Evolutionary conservation across 2,329 filamentous ascomycete genomes (phyloP).

Genomic region (Claviceps maximensis): DNA sequence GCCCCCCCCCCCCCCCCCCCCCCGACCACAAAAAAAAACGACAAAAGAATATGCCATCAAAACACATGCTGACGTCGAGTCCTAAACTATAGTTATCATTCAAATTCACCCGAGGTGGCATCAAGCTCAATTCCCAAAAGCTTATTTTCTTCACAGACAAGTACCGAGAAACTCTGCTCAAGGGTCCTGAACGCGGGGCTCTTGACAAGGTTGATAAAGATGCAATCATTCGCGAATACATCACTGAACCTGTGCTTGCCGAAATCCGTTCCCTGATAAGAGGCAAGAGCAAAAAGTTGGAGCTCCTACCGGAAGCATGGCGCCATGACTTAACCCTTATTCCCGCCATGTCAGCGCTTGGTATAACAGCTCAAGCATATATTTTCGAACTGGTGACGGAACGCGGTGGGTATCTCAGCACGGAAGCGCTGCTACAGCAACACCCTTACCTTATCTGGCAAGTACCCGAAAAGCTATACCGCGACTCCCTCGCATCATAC

Average conservation of each 20-base stretch:
- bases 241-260: slow-evolving; percentile 12
- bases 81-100: slow-evolving; percentile 50
- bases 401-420: slow-evolving; percentile 13
- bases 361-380: slow-evolving; percentile 10
- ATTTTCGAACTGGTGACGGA: slow-evolving; percentile 10
- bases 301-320: slow-evolving; percentile 11
- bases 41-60: background rate
- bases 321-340: slow-evolving; percentile 13
- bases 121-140: slow-evolving; percentile 69
- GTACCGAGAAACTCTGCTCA: slow-evolving; percentile 33
- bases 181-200: slow-evolving; percentile 9
- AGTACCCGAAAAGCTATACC: slow-evolving; percentile 18
- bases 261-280: slow-evolving; percentile 14
- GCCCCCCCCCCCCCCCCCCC: too few relatives aligned
- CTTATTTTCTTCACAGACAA: slow-evolving; percentile 65
- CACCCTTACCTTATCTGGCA: slow-evolving; percentile 28
- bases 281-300: background rate
- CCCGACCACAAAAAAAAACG: background rate
- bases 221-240: slow-evolving; percentile 12
- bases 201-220: slow-evolving; percentile 3
- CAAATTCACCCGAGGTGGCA: slow-evolving; percentile 84
- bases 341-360: slow-evolving; percentile 11
- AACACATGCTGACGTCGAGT: slow-evolving; percentile 12
- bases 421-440: slow-evolving; percentile 12
- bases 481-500: slow-evolving; percentile 12